A percentile compares a stretch with the other conserved stretches of the same genome.
Conservation (phyloP, 768 basidiomycete species). For the Scleroderma bovista region DNA sequence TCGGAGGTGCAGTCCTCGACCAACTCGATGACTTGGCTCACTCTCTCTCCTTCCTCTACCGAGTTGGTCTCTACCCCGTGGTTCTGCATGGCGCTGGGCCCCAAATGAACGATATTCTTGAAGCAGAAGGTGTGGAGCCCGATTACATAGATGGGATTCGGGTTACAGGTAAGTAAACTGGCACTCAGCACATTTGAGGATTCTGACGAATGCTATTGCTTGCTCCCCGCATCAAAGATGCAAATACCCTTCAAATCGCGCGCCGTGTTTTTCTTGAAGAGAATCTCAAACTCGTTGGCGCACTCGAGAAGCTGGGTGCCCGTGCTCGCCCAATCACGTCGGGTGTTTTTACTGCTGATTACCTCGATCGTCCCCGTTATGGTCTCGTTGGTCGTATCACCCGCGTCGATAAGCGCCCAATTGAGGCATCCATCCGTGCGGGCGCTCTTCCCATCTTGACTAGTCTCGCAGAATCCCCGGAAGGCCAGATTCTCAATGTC, state of each 20-base stretch:
- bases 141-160: slow-evolving; percentile 98
- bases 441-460: slow-evolving; percentile 96
- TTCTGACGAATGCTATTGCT: background rate
- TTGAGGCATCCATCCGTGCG: slow-evolving; percentile 94
- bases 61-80: slow-evolving; percentile 96
- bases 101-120: slow-evolving; percentile 90
- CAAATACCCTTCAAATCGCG: slow-evolving; percentile 91
- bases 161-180: slow-evolving; percentile 67
- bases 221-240: slow-evolving; percentile 45
- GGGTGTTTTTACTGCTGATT: slow-evolving; percentile 96
- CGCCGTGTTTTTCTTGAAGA: slow-evolving; percentile 96
- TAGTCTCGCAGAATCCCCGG: slow-evolving; percentile 86
- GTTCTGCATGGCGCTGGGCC: slow-evolving; percentile 96
- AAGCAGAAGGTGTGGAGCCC: slow-evolving; percentile 87
- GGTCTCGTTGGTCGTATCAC: slow-evolving; percentile 95
- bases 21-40: slow-evolving; percentile 91
- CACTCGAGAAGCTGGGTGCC: slow-evolving; percentile 91
- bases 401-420: slow-evolving; percentile 89
- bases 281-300: slow-evolving; percentile 90
- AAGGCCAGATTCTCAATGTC: slow-evolving; percentile 98
- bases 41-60: slow-evolving; percentile 93
- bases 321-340: slow-evolving; percentile 97
- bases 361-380: slow-evolving; percentile 92
- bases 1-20: slow-evolving; percentile 92
- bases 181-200: background rate